Evolutionary conservation across 352 stramenopile species (phyloP).

Genomic region (Phytophthora sansomeana): DNA sequence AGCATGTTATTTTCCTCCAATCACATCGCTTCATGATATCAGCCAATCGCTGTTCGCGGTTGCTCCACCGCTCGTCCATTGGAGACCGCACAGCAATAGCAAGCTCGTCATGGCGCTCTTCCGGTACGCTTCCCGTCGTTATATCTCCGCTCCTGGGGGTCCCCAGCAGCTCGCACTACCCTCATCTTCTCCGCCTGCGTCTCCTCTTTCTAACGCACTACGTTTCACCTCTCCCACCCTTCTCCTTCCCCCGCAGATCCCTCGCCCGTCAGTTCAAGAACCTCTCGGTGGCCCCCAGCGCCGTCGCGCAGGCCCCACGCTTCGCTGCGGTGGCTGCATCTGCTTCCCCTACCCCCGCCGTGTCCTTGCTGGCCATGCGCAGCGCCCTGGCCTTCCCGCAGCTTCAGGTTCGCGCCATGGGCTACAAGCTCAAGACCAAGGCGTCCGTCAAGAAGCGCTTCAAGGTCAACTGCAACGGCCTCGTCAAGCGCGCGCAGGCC

Average conservation of each 20-base stretch:
- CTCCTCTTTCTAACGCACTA: conserved; percentile 19
- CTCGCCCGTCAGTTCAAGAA: conserved; percentile 63
- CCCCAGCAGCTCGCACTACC: not conserved
- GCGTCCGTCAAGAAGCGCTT: conserved; percentile 88
- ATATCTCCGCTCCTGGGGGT: not conserved
- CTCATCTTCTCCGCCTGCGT: not conserved
- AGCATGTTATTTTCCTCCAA: conserved; percentile 20
- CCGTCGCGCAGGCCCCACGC: not conserved
- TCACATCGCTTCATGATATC: conserved; percentile 11
- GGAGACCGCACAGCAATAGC: conserved; percentile 39
- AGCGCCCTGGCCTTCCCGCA: conserved; percentile 43
- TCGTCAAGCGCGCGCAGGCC: conserved; percentile 81
- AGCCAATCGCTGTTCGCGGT: conserved; percentile 30
- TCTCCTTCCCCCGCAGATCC: conserved; percentile 40
- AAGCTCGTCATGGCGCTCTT: conserved; percentile 47
- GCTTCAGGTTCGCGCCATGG: conserved; percentile 69
- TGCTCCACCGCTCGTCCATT: conserved; percentile 25
- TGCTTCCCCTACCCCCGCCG: conserved; percentile 5
- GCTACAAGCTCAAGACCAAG: conserved; percentile 89
- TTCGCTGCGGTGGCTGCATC: not conserved
- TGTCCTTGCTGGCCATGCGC: conserved; percentile 36
- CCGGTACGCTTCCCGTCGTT: conserved; percentile 38
- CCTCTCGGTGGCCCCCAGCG: conserved; percentile 41
- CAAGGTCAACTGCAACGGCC: conserved; percentile 80
- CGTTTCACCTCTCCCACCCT: not conserved